Conservation (phyloP, 2,329 filamentous ascomycete genomes). For the Claviceps quebecensis region DNA sequence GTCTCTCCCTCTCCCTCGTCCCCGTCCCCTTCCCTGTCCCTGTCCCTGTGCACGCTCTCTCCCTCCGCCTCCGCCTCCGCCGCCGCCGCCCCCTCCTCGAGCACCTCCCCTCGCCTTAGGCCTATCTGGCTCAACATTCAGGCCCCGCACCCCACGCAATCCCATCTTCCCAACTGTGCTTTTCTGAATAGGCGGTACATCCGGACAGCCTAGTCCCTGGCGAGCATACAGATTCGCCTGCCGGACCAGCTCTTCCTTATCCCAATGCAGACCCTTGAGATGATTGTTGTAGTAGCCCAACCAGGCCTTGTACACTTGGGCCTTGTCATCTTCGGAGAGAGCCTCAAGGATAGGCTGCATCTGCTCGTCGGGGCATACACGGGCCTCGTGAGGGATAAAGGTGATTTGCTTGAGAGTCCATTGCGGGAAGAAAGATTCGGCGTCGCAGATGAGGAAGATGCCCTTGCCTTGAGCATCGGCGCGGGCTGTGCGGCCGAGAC, state of each 20-base stretch:
- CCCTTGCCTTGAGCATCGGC: constrained; percentile 50
- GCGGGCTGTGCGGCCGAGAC: constrained; percentile 51
- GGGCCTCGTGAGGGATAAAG: constrained; percentile 31
- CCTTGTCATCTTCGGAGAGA: constrained; percentile 31
- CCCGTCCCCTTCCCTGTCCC: too few relatives aligned
- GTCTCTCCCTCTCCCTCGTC: too few relatives aligned
- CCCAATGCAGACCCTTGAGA: constrained; percentile 29
- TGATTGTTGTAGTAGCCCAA: constrained; percentile 41
- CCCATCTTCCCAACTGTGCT: constrained; percentile 43
- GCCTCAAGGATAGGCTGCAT: constrained; percentile 24
- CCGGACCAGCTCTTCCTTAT: constrained; percentile 30
- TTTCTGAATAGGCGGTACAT: constrained; percentile 33
- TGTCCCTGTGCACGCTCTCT: too few relatives aligned
- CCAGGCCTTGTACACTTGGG: constrained; percentile 42
- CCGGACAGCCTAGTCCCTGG: constrained; percentile 30
- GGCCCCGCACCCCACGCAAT: constrained; percentile 34
- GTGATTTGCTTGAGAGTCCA: constrained; percentile 39
- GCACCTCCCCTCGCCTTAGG: constrained; percentile 12
- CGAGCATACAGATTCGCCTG: constrained; percentile 37
- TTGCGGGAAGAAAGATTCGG: constrained; percentile 36
- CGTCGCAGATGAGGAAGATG: constrained; percentile 40
- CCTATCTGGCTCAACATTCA: constrained; percentile 30
- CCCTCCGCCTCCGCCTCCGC: not conserved
- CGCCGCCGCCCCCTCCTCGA: not conserved
- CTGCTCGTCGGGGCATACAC: constrained; percentile 27